phyloP scores from a whole-genome alignment of 2,329 filamentous ascomycete genomes.

The Metarhizium robertsii region DNA sequence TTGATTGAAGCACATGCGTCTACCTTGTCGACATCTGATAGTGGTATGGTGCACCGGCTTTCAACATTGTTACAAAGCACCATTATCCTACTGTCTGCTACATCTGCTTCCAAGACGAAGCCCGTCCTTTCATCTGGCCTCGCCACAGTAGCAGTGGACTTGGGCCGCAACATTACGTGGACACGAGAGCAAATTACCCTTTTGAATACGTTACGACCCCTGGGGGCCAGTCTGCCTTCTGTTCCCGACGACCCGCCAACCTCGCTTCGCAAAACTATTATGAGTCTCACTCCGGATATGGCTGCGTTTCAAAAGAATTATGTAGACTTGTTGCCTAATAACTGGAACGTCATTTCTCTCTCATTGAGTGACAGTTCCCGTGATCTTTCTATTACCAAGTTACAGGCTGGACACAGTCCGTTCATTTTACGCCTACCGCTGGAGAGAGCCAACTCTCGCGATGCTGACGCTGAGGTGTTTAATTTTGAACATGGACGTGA shows the following conservation, averaged over 20 bases:
- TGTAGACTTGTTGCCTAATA: conserved; percentile 71
- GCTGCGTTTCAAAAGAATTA: conserved; percentile 67
- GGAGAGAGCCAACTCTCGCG: conserved; percentile 69
- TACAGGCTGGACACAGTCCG: conserved; percentile 64
- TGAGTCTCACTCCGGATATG: conserved; percentile 40
- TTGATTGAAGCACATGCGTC: conserved; percentile 54
- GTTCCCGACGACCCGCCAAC: neutral
- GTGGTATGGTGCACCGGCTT: conserved; percentile 52
- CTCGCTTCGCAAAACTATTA: conserved; percentile 15
- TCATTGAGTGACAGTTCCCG: conserved; percentile 72
- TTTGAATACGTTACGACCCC: neutral
- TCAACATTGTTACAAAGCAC: conserved; percentile 56
- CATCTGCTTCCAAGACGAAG: conserved; percentile 37
- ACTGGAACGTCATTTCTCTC: conserved; percentile 81
- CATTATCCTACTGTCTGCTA: conserved; percentile 56
- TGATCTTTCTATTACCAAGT: conserved; percentile 83
- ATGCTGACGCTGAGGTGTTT: conserved; percentile 70
- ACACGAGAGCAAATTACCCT: conserved; percentile 52
- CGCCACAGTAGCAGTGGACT: conserved; percentile 56
- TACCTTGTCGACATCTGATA: conserved; percentile 43
- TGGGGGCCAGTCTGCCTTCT: conserved; percentile 25
- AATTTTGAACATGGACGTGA: conserved; percentile 70
- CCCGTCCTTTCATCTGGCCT: conserved; percentile 42
- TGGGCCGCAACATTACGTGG: conserved; percentile 61
- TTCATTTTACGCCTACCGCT: conserved; percentile 84